Evolutionary conservation across 257 asterid genomes (phyloP), one percentile per base, ranked within the genome.

Genomic region (Solanum stenotomum): DNA sequence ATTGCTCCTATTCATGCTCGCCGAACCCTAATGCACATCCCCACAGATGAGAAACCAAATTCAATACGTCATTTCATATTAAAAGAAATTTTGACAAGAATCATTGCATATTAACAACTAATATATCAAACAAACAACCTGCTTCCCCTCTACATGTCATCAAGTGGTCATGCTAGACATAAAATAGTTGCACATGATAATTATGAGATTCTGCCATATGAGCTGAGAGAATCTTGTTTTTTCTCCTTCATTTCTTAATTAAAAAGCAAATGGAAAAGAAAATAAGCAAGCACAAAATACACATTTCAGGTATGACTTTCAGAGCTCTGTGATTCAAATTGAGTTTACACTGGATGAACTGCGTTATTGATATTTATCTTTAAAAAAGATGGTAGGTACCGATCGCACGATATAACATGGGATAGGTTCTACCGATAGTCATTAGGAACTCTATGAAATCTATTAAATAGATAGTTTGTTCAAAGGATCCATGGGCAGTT

Each of bases 11-110:
- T 16, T 65, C 89, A 93, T 87, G 90, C 94, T 92, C 20, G 89
- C 89, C 72, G 98, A 90, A 87, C 98, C 98, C 99, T 96, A 92
- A 89, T 40, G 84, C 84, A 81, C 67, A 52, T 22, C 89, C 85
- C 63, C 56, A 49, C 33, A 74, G 33, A 74, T 5, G 23, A 86
- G 33, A 86, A 72, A 31, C 65, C 71, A 63, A 42, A 81, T 56
- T 79, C 61, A 87, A 81, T 79, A 61, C 2, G 18, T 18, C 70
- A 81, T 46, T 44, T 79, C 38, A 79, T 34, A 59, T 84, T 11
- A 59, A 59, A 5, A 56, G 46, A 74, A 74, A 13, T 13, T n/a
- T 40, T 78, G 34, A 6, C 13, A 40, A 40, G 59, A 25, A 78
- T 27, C 85, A 44, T 79, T 25, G 44, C 25, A 46, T 33, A 61